These are phyloP conservation scores for Trichophyton schoenleinii DNA, from an alignment of 2,329 filamentous ascomycete genomes.

Conservation along the genomic window DNA sequence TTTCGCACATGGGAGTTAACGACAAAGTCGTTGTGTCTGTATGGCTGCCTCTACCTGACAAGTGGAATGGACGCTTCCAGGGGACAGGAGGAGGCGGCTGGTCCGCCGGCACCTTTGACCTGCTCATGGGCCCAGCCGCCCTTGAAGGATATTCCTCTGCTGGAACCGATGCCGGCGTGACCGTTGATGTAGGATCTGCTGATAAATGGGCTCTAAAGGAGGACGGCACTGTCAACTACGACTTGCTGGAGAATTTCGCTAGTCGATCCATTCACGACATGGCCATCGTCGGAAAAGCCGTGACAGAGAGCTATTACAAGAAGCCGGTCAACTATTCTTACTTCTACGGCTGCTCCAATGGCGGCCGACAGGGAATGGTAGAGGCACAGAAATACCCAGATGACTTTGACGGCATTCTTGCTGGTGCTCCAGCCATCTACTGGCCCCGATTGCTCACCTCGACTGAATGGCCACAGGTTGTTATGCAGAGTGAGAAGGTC, in stretches of 20 bases:
- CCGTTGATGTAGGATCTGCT: background rate
- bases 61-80: slow-evolving; percentile 3
- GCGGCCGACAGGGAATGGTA: slow-evolving; percentile 3
- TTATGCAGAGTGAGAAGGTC: background rate
- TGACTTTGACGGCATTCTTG: slow-evolving; percentile 4
- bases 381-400: slow-evolving; percentile 1
- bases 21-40: background rate
- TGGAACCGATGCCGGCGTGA: background rate
- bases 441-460: background rate
- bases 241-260: background rate
- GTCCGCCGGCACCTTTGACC: background rate
- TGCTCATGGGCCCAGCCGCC: background rate
- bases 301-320: background rate
- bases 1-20: background rate
- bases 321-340: slow-evolving; percentile 5
- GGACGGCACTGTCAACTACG: background rate
- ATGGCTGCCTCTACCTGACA: background rate
- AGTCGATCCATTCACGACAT: background rate
- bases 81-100: background rate
- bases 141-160: background rate
- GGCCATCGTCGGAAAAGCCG: background rate
- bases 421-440: background rate
- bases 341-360: slow-evolving; percentile 4
- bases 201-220: background rate
- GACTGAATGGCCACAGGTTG: background rate